phyloP scores from a whole-genome alignment of 139 green algal species.

The Nannochloris sp. region DNA sequence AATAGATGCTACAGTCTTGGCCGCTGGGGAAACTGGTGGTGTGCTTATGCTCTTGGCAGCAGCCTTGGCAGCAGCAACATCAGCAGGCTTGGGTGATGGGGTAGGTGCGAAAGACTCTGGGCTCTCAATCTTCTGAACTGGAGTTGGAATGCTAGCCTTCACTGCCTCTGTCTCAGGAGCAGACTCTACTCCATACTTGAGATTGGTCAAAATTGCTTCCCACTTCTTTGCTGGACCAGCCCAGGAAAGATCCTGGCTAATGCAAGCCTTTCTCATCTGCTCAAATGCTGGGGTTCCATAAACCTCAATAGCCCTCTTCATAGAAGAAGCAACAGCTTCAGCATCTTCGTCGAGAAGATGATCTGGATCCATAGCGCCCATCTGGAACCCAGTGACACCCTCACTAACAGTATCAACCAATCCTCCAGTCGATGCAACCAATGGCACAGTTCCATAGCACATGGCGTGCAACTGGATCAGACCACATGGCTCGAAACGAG shows the following conservation, averaged over 20 bases:
- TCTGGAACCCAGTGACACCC: slow-evolving; percentile 96
- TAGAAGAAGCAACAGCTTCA: slow-evolving; percentile 61
- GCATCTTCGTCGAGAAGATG: slow-evolving; percentile 61
- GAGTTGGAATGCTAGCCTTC: slow-evolving; percentile 26
- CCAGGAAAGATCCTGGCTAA: slow-evolving; percentile 92
- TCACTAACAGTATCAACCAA: slow-evolving; percentile 98
- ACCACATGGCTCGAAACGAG: slow-evolving; percentile 96
- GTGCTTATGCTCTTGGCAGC: not conserved
- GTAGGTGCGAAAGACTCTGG: not conserved
- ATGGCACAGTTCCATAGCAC: slow-evolving; percentile 86
- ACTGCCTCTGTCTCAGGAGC: slow-evolving; percentile 14
- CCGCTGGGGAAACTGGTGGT: not conserved
- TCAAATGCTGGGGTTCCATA: slow-evolving; percentile 68
- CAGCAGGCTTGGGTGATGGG: slow-evolving; percentile 5
- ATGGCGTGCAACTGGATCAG: slow-evolving; percentile 94
- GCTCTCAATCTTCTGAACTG: slow-evolving; percentile 14
- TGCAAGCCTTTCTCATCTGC: slow-evolving; percentile 82
- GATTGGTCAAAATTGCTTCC: slow-evolving; percentile 67
- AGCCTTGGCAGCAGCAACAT: slow-evolving; percentile 8
- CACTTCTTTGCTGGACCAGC: slow-evolving; percentile 83
- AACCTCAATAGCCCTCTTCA: slow-evolving; percentile 38
- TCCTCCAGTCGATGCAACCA: slow-evolving; percentile 92
- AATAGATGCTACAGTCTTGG: not conserved
- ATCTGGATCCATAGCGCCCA: slow-evolving; percentile 76
- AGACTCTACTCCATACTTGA: slow-evolving; percentile 24